Evolutionary conservation across 2,329 filamentous ascomycete genomes (phyloP).

Genomic region (Colletotrichum lindemuthianum): DNA sequence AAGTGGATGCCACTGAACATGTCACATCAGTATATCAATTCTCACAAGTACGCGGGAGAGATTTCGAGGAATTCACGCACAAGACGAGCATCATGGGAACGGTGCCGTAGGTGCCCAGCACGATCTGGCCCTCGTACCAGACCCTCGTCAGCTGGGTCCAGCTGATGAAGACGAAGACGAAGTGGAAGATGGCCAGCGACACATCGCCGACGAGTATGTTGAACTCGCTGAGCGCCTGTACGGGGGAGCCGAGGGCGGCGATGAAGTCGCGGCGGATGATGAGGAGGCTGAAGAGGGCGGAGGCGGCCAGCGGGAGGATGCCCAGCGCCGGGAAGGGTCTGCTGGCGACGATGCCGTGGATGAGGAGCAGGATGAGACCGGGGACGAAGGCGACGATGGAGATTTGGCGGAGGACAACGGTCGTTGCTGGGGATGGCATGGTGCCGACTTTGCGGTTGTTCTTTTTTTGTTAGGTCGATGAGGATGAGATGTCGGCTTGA

Average conservation of each 20-base stretch:
- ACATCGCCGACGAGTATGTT: conserved; percentile 36
- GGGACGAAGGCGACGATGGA: conserved; percentile 40
- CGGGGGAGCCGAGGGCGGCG: conserved; percentile 36
- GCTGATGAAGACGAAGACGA: conserved; percentile 35
- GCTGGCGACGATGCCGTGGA: conserved; percentile 23
- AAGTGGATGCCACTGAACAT: conserved; percentile 20
- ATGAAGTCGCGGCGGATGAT: conserved; percentile 36
- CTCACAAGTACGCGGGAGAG: neutral
- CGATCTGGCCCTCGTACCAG: conserved; percentile 13
- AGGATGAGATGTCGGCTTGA: neutral
- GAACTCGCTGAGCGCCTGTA: conserved; percentile 31
- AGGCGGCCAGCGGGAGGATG: conserved; percentile 35
- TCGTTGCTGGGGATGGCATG: conserved; percentile 16
- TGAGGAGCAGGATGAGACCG: conserved; percentile 25
- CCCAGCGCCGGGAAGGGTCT: conserved; percentile 36
- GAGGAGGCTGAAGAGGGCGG: conserved; percentile 28
- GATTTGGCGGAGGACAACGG: conserved; percentile 19
- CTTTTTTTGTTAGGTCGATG: neutral
- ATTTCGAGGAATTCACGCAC: conserved; percentile 12
- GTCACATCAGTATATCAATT: neutral
- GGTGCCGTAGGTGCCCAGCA: conserved; percentile 37
- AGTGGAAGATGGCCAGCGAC: conserved; percentile 24
- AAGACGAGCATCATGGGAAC: conserved; percentile 38
- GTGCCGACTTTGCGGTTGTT: neutral
- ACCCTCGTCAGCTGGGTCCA: conserved; percentile 24